Evolutionary conservation across 148 eudicot genomes (phyloP).

Genomic region (Silene conica): DNA sequence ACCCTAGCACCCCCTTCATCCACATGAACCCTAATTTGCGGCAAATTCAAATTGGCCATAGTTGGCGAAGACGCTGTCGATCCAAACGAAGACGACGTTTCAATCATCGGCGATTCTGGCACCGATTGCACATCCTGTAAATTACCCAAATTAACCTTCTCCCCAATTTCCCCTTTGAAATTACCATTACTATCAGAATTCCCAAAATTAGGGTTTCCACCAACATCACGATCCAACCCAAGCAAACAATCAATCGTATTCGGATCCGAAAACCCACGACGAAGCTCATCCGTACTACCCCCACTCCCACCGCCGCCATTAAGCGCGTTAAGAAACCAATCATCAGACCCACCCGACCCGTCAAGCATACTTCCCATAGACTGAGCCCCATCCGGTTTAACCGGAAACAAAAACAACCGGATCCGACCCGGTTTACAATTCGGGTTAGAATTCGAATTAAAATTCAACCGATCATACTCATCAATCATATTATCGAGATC

Average conservation of each 20-base stretch:
- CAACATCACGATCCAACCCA: conserved; percentile 47
- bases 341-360: conserved; percentile 51
- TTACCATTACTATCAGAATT: background rate
- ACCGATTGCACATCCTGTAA: conserved; percentile 68
- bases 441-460: background rate
- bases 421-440: conserved; percentile 35
- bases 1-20: conserved; percentile 35
- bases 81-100: conserved; percentile 67
- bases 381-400: conserved; percentile 26
- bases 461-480: conserved; percentile 59
- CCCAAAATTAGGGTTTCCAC: conserved; percentile 16
- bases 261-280: conserved; percentile 52
- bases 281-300: conserved; percentile 7
- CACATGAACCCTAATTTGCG: conserved; percentile 63
- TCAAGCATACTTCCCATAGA: conserved; percentile 55
- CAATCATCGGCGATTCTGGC: conserved; percentile 70
- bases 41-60: conserved; percentile 45
- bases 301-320: conserved; percentile 37
- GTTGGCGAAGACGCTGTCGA: conserved; percentile 62
- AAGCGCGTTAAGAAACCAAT: conserved; percentile 69
- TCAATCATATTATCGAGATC: conserved; percentile 88
- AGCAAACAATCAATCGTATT: conserved; percentile 59
- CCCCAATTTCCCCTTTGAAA: conserved; percentile 23
- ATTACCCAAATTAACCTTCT: conserved; percentile 15
- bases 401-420: conserved; percentile 59